Conservation (phyloP, 345 rosid species). For the Acer saccharum region DNA sequence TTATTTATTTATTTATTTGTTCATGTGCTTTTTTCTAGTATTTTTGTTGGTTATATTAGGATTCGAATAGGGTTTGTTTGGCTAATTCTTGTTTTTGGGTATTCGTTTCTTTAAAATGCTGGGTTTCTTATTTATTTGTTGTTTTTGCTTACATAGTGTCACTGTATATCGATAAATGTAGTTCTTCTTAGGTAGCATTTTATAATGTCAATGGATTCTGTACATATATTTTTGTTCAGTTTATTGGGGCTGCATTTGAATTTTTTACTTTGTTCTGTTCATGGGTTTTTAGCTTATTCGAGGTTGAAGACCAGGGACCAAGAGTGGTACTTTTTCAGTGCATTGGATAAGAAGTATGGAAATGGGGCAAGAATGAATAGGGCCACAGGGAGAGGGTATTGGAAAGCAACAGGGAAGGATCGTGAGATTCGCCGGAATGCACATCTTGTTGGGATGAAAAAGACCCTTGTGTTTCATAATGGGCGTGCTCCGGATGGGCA, state of each 20-base stretch:
- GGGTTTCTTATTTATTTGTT: background rate
- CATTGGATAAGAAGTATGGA: conserved; percentile 75
- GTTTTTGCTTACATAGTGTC: background rate
- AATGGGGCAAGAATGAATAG: conserved; percentile 67
- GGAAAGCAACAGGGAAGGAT: conserved; percentile 75
- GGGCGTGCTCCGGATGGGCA: conserved; percentile 68
- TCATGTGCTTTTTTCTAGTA: background rate
- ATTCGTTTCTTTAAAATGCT: no score
- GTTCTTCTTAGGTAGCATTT: background rate
- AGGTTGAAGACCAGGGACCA: conserved; percentile 74
- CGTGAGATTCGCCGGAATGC: conserved; percentile 41
- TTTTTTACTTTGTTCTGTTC: background rate
- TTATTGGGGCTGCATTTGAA: background rate
- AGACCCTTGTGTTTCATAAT: conserved; percentile 60
- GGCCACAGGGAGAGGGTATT: conserved; percentile 63
- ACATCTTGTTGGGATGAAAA: conserved; percentile 56
- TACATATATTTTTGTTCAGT: background rate
- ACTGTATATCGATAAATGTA: background rate
- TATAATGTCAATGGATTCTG: background rate
- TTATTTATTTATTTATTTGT: background rate
- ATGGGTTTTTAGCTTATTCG: conserved; percentile 41
- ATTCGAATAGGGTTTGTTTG: background rate
- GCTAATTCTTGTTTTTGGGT: background rate
- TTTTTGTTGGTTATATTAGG: background rate
- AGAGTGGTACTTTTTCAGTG: conserved; percentile 79